Percentiles rank a stretch among this genome's conserved stretches.
Conservation (phyloP, 75 land plant species). For the Selaginella moellendorffii region DNA sequence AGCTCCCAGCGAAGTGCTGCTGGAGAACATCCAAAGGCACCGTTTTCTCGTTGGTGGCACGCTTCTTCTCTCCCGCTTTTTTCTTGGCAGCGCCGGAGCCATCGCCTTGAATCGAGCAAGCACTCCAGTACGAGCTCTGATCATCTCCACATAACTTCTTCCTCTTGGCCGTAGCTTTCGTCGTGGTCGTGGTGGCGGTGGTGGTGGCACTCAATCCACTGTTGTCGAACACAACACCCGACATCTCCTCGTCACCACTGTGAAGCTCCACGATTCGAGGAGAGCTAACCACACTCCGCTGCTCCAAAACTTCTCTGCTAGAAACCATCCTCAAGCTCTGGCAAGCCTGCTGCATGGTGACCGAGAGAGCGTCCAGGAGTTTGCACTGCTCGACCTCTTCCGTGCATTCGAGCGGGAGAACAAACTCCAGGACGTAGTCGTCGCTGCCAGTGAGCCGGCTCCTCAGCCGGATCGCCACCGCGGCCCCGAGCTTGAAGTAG, state of each 20-base stretch:
- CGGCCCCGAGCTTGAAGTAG: conserved; percentile 55
- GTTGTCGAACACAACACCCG: conserved; percentile 2
- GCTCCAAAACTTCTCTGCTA: conserved; percentile 37
- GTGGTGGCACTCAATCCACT: not conserved
- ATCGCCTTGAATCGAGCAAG: not conserved
- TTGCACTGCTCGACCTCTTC: conserved; percentile 52
- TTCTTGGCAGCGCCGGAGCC: too few species aligned
- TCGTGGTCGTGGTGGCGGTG: not conserved
- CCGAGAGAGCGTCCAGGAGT: conserved; percentile 55
- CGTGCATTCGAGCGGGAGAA: conserved; percentile 52
- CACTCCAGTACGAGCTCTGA: not conserved
- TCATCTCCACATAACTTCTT: not conserved
- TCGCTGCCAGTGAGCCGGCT: conserved; percentile 61
- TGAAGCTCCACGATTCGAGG: conserved; percentile 6
- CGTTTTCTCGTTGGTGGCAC: conserved; percentile 68
- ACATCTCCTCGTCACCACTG: not conserved
- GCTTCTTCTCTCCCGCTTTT: conserved; percentile 36
- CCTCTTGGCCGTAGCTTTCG: not conserved
- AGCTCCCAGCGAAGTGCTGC: conserved; percentile 39
- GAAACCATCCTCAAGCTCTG: conserved; percentile 65
- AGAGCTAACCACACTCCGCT: too few species aligned
- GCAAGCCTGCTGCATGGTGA: conserved; percentile 73
- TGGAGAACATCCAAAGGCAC: conserved; percentile 63
- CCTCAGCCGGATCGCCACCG: conserved; percentile 75
- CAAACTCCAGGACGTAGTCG: conserved; percentile 80